Conservation (phyloP, 352 stramenopile species). For the Pythium plurisporium region DNA sequence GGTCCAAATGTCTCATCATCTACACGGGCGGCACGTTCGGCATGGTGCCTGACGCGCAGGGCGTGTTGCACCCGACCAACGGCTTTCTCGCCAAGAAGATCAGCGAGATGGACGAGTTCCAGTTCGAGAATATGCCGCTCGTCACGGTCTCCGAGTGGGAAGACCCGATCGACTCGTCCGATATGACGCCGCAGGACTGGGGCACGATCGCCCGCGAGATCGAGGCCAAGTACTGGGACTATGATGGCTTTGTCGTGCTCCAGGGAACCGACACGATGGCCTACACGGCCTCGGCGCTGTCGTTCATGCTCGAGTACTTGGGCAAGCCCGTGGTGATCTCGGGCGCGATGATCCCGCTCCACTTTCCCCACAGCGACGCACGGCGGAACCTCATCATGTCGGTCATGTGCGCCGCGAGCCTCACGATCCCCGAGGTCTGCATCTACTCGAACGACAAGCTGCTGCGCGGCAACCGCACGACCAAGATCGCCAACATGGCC, state of each 20-base stretch:
- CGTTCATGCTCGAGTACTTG: slow-evolving; percentile 97
- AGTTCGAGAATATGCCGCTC: slow-evolving; percentile 74
- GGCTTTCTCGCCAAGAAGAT: slow-evolving; percentile 89
- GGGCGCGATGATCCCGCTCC: slow-evolving; percentile 94
- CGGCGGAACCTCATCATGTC: slow-evolving; percentile 96
- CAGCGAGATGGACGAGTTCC: slow-evolving; percentile 82
- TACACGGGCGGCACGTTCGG: slow-evolving; percentile 92
- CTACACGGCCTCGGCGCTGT: slow-evolving; percentile 93
- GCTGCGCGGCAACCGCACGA: slow-evolving; percentile 92
- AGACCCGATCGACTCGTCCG: slow-evolving; percentile 88
- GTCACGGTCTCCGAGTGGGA: slow-evolving; percentile 76
- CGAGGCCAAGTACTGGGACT: slow-evolving; percentile 92
- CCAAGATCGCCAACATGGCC: slow-evolving; percentile 94
- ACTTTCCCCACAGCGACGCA: slow-evolving; percentile 96
- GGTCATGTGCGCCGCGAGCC: slow-evolving; percentile 72
- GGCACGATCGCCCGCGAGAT: slow-evolving; percentile 90
- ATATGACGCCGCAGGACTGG: slow-evolving; percentile 91
- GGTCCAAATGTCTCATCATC: slow-evolving; percentile 76
- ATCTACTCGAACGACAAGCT: slow-evolving; percentile 97
- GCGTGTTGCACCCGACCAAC: slow-evolving; percentile 76
- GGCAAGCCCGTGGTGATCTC: slow-evolving; percentile 95
- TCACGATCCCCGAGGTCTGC: slow-evolving; percentile 86
- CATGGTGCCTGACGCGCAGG: slow-evolving; percentile 76
- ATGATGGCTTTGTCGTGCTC: slow-evolving; percentile 96
- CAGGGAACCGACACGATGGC: slow-evolving; percentile 98